A percentile compares a stretch with the other conserved stretches of the same genome.
Evolutionary conservation across 345 rosid species (phyloP).

Genomic region (Euphorbia tirucalli): DNA sequence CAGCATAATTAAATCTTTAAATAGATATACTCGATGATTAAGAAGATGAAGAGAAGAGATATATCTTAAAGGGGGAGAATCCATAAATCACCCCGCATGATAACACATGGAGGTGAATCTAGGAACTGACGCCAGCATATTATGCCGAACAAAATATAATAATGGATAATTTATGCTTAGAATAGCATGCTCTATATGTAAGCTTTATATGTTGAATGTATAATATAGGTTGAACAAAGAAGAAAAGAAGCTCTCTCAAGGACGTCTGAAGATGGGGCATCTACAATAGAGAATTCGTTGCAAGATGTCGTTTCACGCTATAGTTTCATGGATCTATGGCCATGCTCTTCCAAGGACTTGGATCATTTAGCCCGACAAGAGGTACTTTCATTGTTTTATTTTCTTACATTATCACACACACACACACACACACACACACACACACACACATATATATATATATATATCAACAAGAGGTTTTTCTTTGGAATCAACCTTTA

Average conservation of each 20-base stretch:
- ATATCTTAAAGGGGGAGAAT: background rate
- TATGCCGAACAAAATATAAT: background rate
- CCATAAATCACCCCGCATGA: background rate
- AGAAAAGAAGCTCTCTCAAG: slow-evolving; percentile 87
- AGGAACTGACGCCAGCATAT: background rate
- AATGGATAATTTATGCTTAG: background rate
- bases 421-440: background rate
- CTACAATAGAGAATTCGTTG: slow-evolving; percentile 60
- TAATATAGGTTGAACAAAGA: slow-evolving; percentile 81
- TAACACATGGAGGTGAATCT: background rate
- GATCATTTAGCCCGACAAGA: slow-evolving; percentile 87
- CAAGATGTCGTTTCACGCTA: slow-evolving; percentile 80
- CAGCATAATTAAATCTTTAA: background rate
- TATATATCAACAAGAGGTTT: background rate
- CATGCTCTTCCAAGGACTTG: slow-evolving; percentile 78
- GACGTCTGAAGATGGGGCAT: slow-evolving; percentile 60
- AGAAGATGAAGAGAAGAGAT: background rate
- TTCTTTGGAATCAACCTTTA: background rate
- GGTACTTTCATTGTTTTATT: slow-evolving; percentile 40
- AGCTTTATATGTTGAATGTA: slow-evolving; percentile 12
- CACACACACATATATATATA: background rate
- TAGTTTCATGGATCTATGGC: slow-evolving; percentile 95
- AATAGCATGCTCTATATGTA: background rate
- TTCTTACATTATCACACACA: background rate
- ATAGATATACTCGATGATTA: background rate